Evolutionary conservation across 2,329 filamentous ascomycete species (phyloP).

Genomic region (Metarhizium album): DNA sequence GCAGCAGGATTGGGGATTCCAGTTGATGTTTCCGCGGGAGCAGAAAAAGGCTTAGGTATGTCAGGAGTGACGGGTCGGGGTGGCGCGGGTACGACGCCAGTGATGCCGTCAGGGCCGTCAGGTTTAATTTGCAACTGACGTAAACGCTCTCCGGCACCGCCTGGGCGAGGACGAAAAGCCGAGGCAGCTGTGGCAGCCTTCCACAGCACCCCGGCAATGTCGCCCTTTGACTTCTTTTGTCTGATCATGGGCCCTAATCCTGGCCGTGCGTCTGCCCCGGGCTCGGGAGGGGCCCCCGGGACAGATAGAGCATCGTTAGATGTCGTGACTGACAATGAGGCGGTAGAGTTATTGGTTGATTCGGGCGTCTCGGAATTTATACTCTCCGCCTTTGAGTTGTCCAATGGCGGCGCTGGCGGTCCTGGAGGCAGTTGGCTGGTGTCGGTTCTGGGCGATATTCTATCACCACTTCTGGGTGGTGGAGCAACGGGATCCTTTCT

Average conservation of each 20-base stretch:
- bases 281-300: slow-evolving; percentile 12
- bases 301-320: slow-evolving; percentile 16
- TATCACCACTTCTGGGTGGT: slow-evolving; percentile 40
- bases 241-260: slow-evolving; percentile 88
- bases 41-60: slow-evolving; percentile 15
- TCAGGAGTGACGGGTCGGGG: slow-evolving; percentile 30
- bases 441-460: slow-evolving; percentile 36
- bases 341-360: slow-evolving; percentile 11
- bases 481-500: slow-evolving; percentile 35
- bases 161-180: slow-evolving; percentile 74
- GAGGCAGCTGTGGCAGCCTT: slow-evolving; percentile 52
- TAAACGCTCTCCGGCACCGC: slow-evolving; percentile 74
- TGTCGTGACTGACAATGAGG: slow-evolving; percentile 16
- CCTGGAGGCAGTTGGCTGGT: slow-evolving; percentile 12
- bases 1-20: not conserved
- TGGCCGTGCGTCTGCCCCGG: slow-evolving; percentile 43
- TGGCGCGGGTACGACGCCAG: slow-evolving; percentile 74
- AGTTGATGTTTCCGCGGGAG: not conserved
- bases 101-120: slow-evolving; percentile 80
- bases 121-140: slow-evolving; percentile 48
- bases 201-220: slow-evolving; percentile 66
- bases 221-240: slow-evolving; percentile 59
- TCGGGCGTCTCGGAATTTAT: slow-evolving; percentile 5
- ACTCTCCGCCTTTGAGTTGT: slow-evolving; percentile 6
- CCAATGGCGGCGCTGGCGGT: slow-evolving; percentile 2